Evolutionary conservation across 2,329 filamentous ascomycete species (phyloP).

Genomic region (Ophiocordyceps australis): DNA sequence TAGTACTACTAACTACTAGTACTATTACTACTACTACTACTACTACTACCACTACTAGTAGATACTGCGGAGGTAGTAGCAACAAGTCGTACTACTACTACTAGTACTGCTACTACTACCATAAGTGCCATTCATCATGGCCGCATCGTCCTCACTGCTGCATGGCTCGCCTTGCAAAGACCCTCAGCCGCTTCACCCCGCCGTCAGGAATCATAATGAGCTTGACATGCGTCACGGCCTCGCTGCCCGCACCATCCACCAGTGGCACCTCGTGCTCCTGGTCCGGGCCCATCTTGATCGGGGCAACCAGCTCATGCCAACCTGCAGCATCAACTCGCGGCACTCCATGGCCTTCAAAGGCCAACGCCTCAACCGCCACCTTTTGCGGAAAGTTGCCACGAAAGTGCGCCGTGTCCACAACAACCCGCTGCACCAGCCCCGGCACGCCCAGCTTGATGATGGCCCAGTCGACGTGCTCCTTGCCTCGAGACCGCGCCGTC

Average conservation of each 20-base stretch:
- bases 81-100: too few species aligned
- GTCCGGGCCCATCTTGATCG: conserved; percentile 55
- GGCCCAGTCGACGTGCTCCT: conserved; percentile 64
- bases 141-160: too few species aligned
- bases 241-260: conserved; percentile 32
- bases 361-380: conserved; percentile 46
- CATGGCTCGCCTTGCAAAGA: conserved; percentile 18
- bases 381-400: conserved; percentile 70
- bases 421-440: conserved; percentile 43
- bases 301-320: conserved; percentile 48
- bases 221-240: conserved; percentile 65
- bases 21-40: too few species aligned
- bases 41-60: too few species aligned
- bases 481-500: conserved; percentile 54
- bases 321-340: conserved; percentile 35
- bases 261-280: conserved; percentile 57
- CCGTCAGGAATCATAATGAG: conserved; percentile 87
- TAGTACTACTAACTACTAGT: too few species aligned
- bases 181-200: conserved; percentile 70
- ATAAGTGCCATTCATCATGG: too few species aligned
- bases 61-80: too few species aligned
- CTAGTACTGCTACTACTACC: too few species aligned
- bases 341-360: conserved; percentile 33
- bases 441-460: conserved; percentile 54
- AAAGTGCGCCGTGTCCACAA: conserved; percentile 72